Base-by-base conservation (phyloP, 495 filamentous ascomycete genomes). In the Corynascus novoguineensis region DNA sequence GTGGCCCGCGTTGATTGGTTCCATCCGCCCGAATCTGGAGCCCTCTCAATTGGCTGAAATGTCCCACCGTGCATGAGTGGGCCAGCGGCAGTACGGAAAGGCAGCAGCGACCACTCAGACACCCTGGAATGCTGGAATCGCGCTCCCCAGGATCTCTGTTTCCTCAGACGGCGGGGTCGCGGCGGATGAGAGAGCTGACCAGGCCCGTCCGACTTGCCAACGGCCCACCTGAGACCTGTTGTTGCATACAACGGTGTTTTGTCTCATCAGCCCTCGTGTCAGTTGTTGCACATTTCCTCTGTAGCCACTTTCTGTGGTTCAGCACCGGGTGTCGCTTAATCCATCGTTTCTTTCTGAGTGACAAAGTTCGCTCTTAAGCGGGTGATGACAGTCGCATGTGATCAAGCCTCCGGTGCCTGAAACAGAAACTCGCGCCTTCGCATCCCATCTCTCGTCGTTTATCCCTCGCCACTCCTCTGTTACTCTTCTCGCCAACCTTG, bases 11-110 rank as follows among this genome's bases (percentile, higher is more conserved):
- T 37, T 62, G 32, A 62, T 65, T 65, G 63, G 60, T 58, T 65
- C 63, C 63, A n/a, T 65, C 60, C 48, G 63, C 32, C 63, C 63
- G 63, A 65, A 60, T 49, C 50, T 44, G 31, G 48, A 27, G 48
- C 40, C n/a, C 38, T 24, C 51, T 28, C 58, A 56, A 56, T 57
- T 59, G 60, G 60, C 56, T 63, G 60, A 57, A 57, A 40, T 38
- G 47, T 57, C 56, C 42, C 34, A 47, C 2, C 10, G 10, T 51
- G 47, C 48, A 55, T 14, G 29, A 10, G 40, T 34, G 47, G 53
- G 49, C 38, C 57, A 37, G 35, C 58, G 61, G 57, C 60, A 48
- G 48, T 41, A 25, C 46, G 56, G 50, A 51, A 50, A 28, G 44
- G 14, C 19, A 50, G 24, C 24, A 17, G 9, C 46, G 34, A 42